Conservation (phyloP, 2,329 filamentous ascomycete genomes). For the Colletotrichum cordylinicola region DNA sequence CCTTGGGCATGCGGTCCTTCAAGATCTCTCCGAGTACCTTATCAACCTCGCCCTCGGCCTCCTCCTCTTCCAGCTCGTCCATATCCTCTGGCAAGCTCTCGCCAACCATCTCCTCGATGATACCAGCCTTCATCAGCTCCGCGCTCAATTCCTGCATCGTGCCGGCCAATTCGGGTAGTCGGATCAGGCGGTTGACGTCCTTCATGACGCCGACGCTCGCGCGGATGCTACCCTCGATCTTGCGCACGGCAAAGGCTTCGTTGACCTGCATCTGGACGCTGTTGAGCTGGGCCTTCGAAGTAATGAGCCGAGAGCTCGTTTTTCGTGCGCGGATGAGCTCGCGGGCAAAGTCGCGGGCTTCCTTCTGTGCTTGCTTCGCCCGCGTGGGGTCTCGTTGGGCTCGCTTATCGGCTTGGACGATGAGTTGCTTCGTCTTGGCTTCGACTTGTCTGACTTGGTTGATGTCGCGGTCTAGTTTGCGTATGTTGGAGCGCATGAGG, state of each 20-base stretch:
- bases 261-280: slow-evolving; percentile 98
- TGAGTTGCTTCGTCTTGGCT: slow-evolving; percentile 82
- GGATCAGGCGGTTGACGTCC: slow-evolving; percentile 87
- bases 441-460: slow-evolving; percentile 78
- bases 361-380: slow-evolving; percentile 77
- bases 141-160: slow-evolving; percentile 89
- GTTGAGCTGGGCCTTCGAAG: slow-evolving; percentile 88
- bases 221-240: slow-evolving; percentile 92
- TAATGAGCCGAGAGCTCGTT: slow-evolving; percentile 75
- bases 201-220: slow-evolving; percentile 94
- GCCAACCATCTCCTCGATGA: slow-evolving; percentile 97
- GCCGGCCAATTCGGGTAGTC: slow-evolving; percentile 82
- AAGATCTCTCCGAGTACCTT: slow-evolving; percentile 92
- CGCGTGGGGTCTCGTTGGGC: slow-evolving; percentile 81
- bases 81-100: slow-evolving; percentile 82
- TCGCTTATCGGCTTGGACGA: slow-evolving; percentile 81
- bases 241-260: slow-evolving; percentile 92
- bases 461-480: slow-evolving; percentile 95
- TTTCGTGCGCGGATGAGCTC: slow-evolving; percentile 86
- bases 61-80: slow-evolving; percentile 73
- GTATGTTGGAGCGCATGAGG: slow-evolving; percentile 87
- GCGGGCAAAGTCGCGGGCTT: slow-evolving; percentile 86
- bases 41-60: slow-evolving; percentile 83
- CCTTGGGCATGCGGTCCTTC: slow-evolving; percentile 74
- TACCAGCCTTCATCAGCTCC: slow-evolving; percentile 92